Evolutionary conservation across 768 basidiomycete species (phyloP).

Genomic region (Serendipita sp.): DNA sequence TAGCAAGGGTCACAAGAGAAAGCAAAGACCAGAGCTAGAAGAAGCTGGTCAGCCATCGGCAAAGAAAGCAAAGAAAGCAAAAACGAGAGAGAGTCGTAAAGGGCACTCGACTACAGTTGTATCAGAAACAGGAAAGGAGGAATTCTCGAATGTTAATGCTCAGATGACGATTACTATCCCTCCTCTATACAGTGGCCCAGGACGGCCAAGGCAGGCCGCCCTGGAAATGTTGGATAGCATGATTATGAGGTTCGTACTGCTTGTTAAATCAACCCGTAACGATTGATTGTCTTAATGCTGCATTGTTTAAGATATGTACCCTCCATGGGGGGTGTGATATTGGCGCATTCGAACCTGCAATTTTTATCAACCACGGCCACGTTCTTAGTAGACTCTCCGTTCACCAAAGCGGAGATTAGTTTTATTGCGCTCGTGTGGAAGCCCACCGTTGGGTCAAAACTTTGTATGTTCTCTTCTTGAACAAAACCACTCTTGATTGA

Average conservation of each 20-base stretch:
- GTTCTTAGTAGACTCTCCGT: constrained; percentile 74
- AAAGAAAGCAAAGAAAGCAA: constrained; percentile 15
- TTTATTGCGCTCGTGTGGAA: constrained; percentile 87
- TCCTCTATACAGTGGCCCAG: constrained; percentile 42
- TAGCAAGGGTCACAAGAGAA: constrained; percentile 12
- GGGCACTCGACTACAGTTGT: neutral
- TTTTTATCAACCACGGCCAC: constrained; percentile 50
- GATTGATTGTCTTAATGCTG: neutral
- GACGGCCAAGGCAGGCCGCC: constrained; percentile 41
- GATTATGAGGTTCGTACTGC: constrained; percentile 67
- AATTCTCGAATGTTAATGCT: constrained; percentile 51
- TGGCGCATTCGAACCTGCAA: constrained; percentile 64
- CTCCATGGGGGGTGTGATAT: constrained; percentile 70
- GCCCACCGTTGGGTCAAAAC: constrained; percentile 63
- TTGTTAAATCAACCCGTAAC: neutral
- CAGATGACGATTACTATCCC: constrained; percentile 59
- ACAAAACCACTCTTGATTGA: neutral
- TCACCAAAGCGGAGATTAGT: constrained; percentile 50
- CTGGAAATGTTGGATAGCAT: constrained; percentile 87
- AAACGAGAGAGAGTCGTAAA: constrained; percentile 22
- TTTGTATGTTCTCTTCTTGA: constrained; percentile 35
- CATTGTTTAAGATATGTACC: constrained; percentile 54
- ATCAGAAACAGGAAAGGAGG: constrained; percentile 16
- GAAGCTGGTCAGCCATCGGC: constrained; percentile 12
- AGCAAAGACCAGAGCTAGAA: constrained; percentile 12